Evolutionary conservation across 192 early-diverging fungal genomes (phyloP).

Genomic region (Phlyctochytrium arcticum): DNA sequence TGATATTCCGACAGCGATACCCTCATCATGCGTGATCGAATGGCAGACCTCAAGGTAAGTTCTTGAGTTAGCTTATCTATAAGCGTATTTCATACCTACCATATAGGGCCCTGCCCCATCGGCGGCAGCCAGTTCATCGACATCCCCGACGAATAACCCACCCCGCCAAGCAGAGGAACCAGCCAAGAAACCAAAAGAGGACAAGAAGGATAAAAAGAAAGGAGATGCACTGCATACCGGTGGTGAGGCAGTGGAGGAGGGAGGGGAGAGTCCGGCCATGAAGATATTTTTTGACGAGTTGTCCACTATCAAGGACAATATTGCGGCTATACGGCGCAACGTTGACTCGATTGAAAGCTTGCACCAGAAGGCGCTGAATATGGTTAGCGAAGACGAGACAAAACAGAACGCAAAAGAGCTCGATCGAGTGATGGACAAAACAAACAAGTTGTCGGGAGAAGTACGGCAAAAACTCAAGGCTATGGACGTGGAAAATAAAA

Average conservation of each 20-base stretch:
- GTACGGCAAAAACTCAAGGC: constrained; percentile 47
- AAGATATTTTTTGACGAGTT: constrained; percentile 47
- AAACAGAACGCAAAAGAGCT: constrained; percentile 43
- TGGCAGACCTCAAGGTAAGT: constrained; percentile 34
- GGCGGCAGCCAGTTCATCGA: too few relatives aligned
- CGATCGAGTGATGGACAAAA: constrained; percentile 45
- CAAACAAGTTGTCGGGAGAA: constrained; percentile 37
- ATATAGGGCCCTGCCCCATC: background rate
- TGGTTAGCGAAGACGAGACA: constrained; percentile 44
- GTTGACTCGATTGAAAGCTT: constrained; percentile 41
- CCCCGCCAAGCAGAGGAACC: constrained; percentile 1
- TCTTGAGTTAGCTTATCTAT: background rate
- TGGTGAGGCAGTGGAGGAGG: background rate
- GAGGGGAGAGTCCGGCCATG: constrained; percentile 34
- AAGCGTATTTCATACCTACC: background rate
- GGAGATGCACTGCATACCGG: background rate
- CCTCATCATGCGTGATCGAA: constrained; percentile 31
- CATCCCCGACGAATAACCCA: constrained; percentile 1
- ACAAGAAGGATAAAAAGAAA: constrained; percentile 14
- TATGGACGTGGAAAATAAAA: constrained; percentile 50
- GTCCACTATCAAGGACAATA: constrained; percentile 39
- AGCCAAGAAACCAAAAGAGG: background rate
- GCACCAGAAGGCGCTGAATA: constrained; percentile 50
- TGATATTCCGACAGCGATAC: background rate
- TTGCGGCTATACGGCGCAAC: constrained; percentile 32